These are phyloP conservation scores for Arctostaphylos glauca DNA, from an alignment of 148 eudicot species.

Conservation along the genomic window DNA sequence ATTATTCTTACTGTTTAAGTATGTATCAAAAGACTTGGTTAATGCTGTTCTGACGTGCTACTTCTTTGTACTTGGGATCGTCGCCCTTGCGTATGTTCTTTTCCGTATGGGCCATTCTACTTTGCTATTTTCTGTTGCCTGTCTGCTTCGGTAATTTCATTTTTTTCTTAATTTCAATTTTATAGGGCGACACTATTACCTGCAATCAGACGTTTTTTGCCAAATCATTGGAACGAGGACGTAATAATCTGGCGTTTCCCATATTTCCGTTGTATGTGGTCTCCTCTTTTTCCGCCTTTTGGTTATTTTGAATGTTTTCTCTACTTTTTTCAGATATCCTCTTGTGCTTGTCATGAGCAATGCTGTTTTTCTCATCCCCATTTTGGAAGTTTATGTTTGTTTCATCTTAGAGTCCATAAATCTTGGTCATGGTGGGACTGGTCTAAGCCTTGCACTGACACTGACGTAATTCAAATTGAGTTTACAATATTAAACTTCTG, in stretches of 20 bases:
- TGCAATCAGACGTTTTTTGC: conserved; percentile 73
- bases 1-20: conserved; percentile 88
- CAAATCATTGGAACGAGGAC: conserved; percentile 79
- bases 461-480: neutral
- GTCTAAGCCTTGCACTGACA: neutral
- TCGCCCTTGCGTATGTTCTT: conserved; percentile 85
- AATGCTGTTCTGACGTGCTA: conserved; percentile 90
- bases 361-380: neutral
- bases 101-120: conserved; percentile 23
- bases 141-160: conserved; percentile 6
- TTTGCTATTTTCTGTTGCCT: conserved; percentile 10
- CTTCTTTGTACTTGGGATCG: conserved; percentile 87
- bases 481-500: neutral
- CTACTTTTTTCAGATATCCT: neutral
- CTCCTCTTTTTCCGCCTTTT: conserved; percentile 7
- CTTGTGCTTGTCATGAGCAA: neutral
- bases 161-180: neutral
- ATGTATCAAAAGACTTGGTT: conserved; percentile 91
- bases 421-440: neutral
- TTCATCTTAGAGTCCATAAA: neutral
- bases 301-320: neutral
- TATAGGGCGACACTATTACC: conserved; percentile 89
- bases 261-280: conserved; percentile 56
- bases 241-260: conserved; percentile 79
- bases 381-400: neutral